phyloP scores from a whole-genome alignment of 2,329 filamentous ascomycete genomes.

The Simplicillium sp. region DNA sequence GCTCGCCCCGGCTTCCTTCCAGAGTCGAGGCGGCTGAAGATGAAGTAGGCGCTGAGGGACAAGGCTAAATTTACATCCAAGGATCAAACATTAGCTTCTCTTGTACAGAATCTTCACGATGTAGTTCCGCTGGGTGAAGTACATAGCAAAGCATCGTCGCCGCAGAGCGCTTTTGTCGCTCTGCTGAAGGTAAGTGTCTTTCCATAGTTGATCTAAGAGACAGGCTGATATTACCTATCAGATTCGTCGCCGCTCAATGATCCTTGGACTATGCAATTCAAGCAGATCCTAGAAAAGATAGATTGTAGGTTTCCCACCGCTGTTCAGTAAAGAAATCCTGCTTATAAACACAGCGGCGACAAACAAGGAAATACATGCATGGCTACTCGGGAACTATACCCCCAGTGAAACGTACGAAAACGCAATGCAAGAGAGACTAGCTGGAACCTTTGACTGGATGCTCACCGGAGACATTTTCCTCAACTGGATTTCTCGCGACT shows the following conservation, averaged over 20 bases:
- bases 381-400: background rate
- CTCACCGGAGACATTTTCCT: background rate
- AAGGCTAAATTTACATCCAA: background rate
- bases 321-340: background rate
- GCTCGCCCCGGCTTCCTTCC: background rate
- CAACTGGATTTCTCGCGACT: background rate
- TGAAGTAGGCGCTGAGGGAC: slow-evolving; percentile 1
- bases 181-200: background rate
- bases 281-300: background rate
- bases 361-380: background rate
- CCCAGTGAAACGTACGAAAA: background rate
- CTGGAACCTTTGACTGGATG: background rate
- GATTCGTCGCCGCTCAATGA: background rate
- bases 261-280: background rate
- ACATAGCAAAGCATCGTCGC: background rate
- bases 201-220: background rate
- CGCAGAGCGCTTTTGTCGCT: background rate
- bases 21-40: background rate
- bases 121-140: background rate
- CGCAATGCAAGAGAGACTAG: background rate
- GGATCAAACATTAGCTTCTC: background rate
- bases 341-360: background rate
- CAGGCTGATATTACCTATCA: background rate
- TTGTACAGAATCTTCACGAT: background rate
- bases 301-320: background rate